These are phyloP conservation scores for Rhizomucor miehei DNA, from an alignment of 371 early-diverging fungal genomes.

Conservation along the genomic window DNA sequence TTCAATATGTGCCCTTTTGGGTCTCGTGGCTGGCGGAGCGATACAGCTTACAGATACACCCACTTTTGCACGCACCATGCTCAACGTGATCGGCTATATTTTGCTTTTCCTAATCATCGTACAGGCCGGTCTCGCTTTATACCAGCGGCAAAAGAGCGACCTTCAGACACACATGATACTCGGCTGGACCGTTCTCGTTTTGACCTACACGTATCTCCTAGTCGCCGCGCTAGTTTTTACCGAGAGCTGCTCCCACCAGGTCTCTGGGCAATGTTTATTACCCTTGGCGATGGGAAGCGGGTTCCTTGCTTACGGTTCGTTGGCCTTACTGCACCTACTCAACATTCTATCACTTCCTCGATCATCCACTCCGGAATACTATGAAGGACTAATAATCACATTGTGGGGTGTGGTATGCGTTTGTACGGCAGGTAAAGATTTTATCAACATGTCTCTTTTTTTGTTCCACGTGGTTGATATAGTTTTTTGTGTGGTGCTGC, in stretches of 20 bases:
- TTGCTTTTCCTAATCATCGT: conserved; percentile 7
- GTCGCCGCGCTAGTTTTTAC: conserved; percentile 27
- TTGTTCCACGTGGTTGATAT: background rate
- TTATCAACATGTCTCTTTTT: background rate
- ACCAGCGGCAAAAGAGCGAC: conserved; percentile 7
- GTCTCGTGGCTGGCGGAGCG: conserved; percentile 28
- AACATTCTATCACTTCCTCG: conserved; percentile 33
- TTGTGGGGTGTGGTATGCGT: conserved; percentile 32
- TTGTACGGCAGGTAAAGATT: conserved; percentile 11
- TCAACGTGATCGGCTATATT: conserved; percentile 10
- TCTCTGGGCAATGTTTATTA: conserved; percentile 22
- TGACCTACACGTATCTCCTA: conserved; percentile 25
- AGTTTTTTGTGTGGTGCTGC: background rate
- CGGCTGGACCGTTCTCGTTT: conserved; percentile 26
- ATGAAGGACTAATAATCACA: conserved; percentile 36
- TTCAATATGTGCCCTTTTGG: conserved; percentile 22
- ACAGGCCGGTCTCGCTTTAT: conserved; percentile 9
- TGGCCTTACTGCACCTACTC: conserved; percentile 31
- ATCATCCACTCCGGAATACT: conserved; percentile 42
- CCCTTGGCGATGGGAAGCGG: conserved; percentile 42
- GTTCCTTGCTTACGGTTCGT: conserved; percentile 35
- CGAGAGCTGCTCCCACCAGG: conserved; percentile 18
- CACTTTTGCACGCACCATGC: conserved; percentile 5
- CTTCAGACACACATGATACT: conserved; percentile 20
- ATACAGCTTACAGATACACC: conserved; percentile 9